Base-by-base conservation (phyloP, 2,329 filamentous ascomycete genomes). In the Basipetospora sp. region DNA sequence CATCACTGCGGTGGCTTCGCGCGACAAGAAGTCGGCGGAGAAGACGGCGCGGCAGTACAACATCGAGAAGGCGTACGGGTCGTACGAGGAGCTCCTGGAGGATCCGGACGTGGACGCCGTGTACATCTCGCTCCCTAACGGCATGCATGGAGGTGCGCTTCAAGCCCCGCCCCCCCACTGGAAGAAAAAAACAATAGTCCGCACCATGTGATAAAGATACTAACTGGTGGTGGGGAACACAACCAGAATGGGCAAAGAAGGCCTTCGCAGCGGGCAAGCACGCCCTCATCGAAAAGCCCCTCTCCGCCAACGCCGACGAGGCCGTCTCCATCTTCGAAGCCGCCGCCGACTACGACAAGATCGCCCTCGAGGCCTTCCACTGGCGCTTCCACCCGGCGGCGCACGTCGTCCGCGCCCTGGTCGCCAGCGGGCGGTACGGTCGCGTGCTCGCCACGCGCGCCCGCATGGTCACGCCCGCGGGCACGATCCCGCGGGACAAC, bases 211-310 rank as follows among this genome's bases (percentile, higher is more conserved):
- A n/a, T n/a, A n/a, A n/a, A n/a, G n/a, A n/a, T n/a, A n/a, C n/a
- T n/a, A n/a, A 18, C 71, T 36, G 64, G 32, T 13, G 32, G 32
- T 34, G 26, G 2, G 32, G 9, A n/a, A 13, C 14, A 25, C 11
- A 9, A 20, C 26, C 66, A 1, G 53, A 56, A 28, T 64, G 60
- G 45, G 33, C 18, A 6, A 64, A 71, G 44, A 61, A 64, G 42
- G 57, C 57, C n/a, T 51, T 72, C 8, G 45, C 54, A 6, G 65
- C 64, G 13, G 64, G 65, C 8, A 73, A 72, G 45, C 65, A 71
- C 47, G 67, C 71, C 2, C 51, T 72, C 0, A 61, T 63, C 5
- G 69, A 73, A 48, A 73, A 73, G 45, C 68, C 69, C 14, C 59
- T 71, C 18, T 64, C 63, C 1, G 62, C 62, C 33, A 64, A 70